Evolutionary conservation across 495 filamentous ascomycete genomes (phyloP), one percentile per base, ranked within the genome.

Genomic region (Lentithecium fluviatile): DNA sequence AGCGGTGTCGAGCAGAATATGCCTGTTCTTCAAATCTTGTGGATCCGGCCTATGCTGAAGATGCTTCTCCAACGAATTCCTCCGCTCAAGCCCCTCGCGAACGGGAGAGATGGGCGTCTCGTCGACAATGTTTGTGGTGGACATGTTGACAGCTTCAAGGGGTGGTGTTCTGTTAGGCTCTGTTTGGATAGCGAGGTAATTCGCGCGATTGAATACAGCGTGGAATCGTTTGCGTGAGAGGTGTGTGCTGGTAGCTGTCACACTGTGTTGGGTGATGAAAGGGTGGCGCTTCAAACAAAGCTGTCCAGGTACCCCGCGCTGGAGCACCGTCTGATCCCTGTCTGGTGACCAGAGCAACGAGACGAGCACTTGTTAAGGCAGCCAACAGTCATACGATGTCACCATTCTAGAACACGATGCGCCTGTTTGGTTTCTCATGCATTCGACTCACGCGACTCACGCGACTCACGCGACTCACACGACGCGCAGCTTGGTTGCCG

Each of bases 1-100:
- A 64, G 78, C 85, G 15, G 83, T 88, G 64, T 89, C 82, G n/a
- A 87, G 76, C 43, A 90, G 72, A 64, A 90, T 90, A 65, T 90
- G 83, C 49, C 83, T 74, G 59, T 88, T 80, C 74, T 88, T 89
- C 51, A 96, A 84, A 59, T 96, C 90, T 69, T 91, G 78, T 42
- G 83, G 78, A 20, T 91, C 88, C 11, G 91, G 91, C 37, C 91
- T 87, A 56, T 82, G 83, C 69, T 86, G 83, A 57, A 95, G 81
- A 68, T 92, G 88, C 67, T 88, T 89, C 75, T 94, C 90, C 29
- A 96, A 83, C n/a, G 88, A 91, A 77, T 95, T 86, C 74, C 89
- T 89, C 66, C 91, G 86, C 65, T 85, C 85, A 60, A 81, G 25
- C 24, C 57, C 63, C 34, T 56, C 37, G 37, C 65, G 68, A 42